Base-by-base conservation (phyloP, 1,284 basidiomycete genomes). In the Marasmius oreades region DNA sequence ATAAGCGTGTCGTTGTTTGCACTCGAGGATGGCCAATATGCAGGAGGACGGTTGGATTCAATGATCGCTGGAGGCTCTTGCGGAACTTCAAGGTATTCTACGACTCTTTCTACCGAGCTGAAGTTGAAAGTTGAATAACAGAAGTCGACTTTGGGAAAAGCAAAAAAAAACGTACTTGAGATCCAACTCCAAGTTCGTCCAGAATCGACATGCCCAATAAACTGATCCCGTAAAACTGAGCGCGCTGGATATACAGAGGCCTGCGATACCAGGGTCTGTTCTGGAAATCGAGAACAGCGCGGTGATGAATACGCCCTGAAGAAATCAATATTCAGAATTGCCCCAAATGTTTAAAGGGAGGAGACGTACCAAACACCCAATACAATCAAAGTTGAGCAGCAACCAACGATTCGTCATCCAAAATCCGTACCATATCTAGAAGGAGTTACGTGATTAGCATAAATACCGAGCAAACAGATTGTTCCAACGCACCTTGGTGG, bases 21-120 rank as follows among this genome's bases (percentile, higher is more conserved):
- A 66, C 87, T 89, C 10, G 28, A 4, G 10, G 90, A 90, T 0
- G 92, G 92, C 92, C 93, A 95, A 66, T 92, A 92, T 0, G 92
- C 91, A 0, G 92, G 91, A 1, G 85, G 85, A 4, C 86, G 80
- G 51, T 77, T 78, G 0, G 77, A 78, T 56, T 87, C 82, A 51
- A 93, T 86, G 55, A 88, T 66, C 0, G 85, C 77, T 1, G 92
- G 85, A 3, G 92, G 85, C 67, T 95, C 94, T 66, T 92, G 89
- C 0, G 92, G 90, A n/a, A 95, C 77, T 53, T 90, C 81, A 18
- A 95, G 81, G 66, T 95, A 96, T 73, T 96, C 94, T 3, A 91
- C 82, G 6, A 95, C 80, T 57, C 94, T 87, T 70, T 97, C 95
- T 5, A 96, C 88, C 6, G 84, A 84, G 70, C 91, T 90, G 64